Conservation (phyloP, 1,139 yeast species). For the Arxiozyma telluris region DNA sequence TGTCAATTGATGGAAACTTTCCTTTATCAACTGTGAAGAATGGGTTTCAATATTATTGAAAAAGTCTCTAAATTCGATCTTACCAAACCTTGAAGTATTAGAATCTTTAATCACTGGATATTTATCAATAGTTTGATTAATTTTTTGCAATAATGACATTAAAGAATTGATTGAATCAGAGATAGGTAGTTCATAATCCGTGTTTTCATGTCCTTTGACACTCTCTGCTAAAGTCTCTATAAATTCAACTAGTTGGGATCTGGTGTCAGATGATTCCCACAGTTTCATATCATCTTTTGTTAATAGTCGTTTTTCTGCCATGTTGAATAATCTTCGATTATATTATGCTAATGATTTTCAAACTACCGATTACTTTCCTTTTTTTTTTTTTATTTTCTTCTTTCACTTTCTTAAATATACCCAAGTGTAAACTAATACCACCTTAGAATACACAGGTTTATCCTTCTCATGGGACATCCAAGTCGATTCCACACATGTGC, state of each 20-base stretch:
- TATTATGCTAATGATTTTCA: no score
- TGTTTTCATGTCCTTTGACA: conserved; percentile 54
- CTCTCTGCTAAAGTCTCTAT: conserved; percentile 52
- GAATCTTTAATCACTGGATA: conserved; percentile 60
- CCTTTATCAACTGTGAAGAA: conserved; percentile 27
- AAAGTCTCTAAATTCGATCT: conserved; percentile 76
- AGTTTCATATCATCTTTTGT: conserved; percentile 51
- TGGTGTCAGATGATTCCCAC: conserved; percentile 52
- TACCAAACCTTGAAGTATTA: conserved; percentile 77
- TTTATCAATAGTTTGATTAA: conserved; percentile 38
- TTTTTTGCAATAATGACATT: conserved; percentile 37
- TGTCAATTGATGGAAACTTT: conserved; percentile 16
- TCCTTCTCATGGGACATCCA: no score
- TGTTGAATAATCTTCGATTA: background rate
- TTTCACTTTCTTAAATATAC: no score
- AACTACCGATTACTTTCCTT: background rate
- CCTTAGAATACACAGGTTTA: no score
- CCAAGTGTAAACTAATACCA: no score
- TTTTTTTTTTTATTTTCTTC: no score
- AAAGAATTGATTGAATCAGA: conserved; percentile 33
- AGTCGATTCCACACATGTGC: no score
- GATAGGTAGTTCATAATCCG: conserved; percentile 35
- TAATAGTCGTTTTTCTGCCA: conserved; percentile 48
- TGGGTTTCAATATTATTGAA: conserved; percentile 52
- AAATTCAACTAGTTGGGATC: conserved; percentile 44